Conservation (phyloP, 2,329 filamentous ascomycete genomes). For the Zasmidium angulare region DNA sequence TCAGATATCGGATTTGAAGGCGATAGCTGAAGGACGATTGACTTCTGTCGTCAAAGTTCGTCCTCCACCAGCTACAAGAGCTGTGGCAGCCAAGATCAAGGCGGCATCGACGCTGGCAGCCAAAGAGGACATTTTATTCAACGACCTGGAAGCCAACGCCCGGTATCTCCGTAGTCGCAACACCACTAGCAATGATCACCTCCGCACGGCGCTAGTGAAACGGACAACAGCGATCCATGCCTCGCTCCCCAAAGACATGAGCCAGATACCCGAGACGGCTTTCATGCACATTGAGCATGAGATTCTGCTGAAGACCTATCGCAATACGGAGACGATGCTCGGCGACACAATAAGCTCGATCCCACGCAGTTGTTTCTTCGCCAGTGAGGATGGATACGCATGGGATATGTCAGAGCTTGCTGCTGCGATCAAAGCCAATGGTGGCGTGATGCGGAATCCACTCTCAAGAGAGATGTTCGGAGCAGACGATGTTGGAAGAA, state of each 20-base stretch:
- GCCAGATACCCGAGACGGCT: background rate
- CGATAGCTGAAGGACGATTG: slow-evolving; percentile 5
- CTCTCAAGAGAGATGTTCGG: slow-evolving; percentile 9
- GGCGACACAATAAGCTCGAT: slow-evolving; percentile 3
- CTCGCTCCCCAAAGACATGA: background rate
- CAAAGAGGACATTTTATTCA: background rate
- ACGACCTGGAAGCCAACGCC: slow-evolving; percentile 6
- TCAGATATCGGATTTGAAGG: slow-evolving; percentile 4
- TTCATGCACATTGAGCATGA: slow-evolving; percentile 14
- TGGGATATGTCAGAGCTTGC: slow-evolving; percentile 13
- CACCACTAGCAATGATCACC: background rate
- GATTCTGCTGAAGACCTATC: slow-evolving; percentile 7
- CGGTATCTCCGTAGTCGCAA: background rate
- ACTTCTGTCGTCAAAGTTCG: slow-evolving; percentile 4
- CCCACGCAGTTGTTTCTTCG: slow-evolving; percentile 1
- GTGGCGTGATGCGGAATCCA: slow-evolving; percentile 11
- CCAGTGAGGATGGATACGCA: slow-evolving; percentile 8
- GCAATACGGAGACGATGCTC: slow-evolving; percentile 6
- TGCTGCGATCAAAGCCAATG: slow-evolving; percentile 6
- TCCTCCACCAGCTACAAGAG: background rate
- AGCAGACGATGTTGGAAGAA: slow-evolving; percentile 3
- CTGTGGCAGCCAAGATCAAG: slow-evolving; percentile 2
- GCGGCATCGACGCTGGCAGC: background rate
- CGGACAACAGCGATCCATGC: slow-evolving; percentile 8
- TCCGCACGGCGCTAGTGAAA: slow-evolving; percentile 1